Evolutionary conservation across 2,329 filamentous ascomycete genomes (phyloP).

Genomic region (Pestalotiopsis sp.): DNA sequence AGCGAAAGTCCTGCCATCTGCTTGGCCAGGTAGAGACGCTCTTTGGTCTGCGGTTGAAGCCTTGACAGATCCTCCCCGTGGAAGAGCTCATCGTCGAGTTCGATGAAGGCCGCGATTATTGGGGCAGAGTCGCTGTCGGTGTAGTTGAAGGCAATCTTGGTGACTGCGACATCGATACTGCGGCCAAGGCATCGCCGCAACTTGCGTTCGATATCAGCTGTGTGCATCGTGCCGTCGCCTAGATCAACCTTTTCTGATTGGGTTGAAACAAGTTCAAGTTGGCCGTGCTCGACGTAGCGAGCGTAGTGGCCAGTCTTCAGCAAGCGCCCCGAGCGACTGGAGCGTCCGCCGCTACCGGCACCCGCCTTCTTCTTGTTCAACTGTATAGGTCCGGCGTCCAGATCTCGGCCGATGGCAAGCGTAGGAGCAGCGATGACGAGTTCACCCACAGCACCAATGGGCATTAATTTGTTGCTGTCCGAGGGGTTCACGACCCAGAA

Average conservation of each 20-base stretch:
- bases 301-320: conserved; percentile 56
- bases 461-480: conserved; percentile 52
- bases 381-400: conserved; percentile 29
- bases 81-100: conserved; percentile 45
- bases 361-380: conserved; percentile 6
- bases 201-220: conserved; percentile 49
- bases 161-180: conserved; percentile 51
- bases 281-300: conserved; percentile 50
- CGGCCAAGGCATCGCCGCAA: conserved; percentile 50
- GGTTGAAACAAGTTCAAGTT: conserved; percentile 50
- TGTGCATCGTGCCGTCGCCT: conserved; percentile 41
- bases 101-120: conserved; percentile 52
- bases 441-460: conserved; percentile 59
- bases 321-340: conserved; percentile 26
- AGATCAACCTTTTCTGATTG: conserved; percentile 44
- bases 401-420: conserved; percentile 42
- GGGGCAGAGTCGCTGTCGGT: conserved; percentile 37
- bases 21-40: conserved; percentile 46
- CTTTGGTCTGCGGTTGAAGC: conserved; percentile 42
- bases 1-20: conserved; percentile 47
- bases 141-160: conserved; percentile 46
- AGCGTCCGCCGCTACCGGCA: neutral
- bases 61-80: conserved; percentile 40
- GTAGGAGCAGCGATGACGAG: conserved; percentile 63
- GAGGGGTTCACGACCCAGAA: conserved; percentile 58